Evolutionary conservation across 148 eudicot genomes (phyloP).

Genomic region (Pouteria glomerata): DNA sequence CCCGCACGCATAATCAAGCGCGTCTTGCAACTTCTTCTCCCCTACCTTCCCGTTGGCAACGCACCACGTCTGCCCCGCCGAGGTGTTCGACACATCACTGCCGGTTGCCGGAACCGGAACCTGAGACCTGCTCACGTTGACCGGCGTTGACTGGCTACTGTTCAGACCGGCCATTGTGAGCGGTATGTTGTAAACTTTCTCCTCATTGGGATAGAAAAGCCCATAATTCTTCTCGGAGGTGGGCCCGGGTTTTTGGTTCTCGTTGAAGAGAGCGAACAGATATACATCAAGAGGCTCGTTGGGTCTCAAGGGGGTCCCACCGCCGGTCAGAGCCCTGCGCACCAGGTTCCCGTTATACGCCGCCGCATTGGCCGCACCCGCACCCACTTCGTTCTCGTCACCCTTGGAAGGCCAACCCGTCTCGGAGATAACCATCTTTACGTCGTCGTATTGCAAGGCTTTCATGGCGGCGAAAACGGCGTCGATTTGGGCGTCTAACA

Average conservation of each 20-base stretch:
- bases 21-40: constrained; percentile 50
- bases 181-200: constrained; percentile 62
- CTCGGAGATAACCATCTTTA: constrained; percentile 64
- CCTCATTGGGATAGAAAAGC: constrained; percentile 62
- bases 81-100: constrained; percentile 15
- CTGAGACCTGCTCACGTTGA: constrained; percentile 21
- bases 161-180: constrained; percentile 25
- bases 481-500: constrained; percentile 82
- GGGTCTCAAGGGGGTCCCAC: constrained; percentile 74
- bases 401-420: constrained; percentile 81
- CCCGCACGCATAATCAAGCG: constrained; percentile 84
- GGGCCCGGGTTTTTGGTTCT: constrained; percentile 68
- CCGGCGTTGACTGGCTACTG: not conserved
- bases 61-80: constrained; percentile 71
- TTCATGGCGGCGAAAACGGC: constrained; percentile 73
- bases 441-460: constrained; percentile 28
- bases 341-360: constrained; percentile 79
- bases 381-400: constrained; percentile 57
- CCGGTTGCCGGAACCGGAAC: constrained; percentile 15
- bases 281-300: constrained; percentile 47
- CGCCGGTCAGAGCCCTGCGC: constrained; percentile 47
- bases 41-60: constrained; percentile 61
- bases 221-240: constrained; percentile 79
- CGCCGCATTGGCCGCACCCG: constrained; percentile 49
- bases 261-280: constrained; percentile 77